A percentile compares a stretch with the other conserved stretches of the same genome.
Evolutionary conservation across 1,284 basidiomycete genomes (phyloP).

Genomic region (Ceratobasidium sp.): DNA sequence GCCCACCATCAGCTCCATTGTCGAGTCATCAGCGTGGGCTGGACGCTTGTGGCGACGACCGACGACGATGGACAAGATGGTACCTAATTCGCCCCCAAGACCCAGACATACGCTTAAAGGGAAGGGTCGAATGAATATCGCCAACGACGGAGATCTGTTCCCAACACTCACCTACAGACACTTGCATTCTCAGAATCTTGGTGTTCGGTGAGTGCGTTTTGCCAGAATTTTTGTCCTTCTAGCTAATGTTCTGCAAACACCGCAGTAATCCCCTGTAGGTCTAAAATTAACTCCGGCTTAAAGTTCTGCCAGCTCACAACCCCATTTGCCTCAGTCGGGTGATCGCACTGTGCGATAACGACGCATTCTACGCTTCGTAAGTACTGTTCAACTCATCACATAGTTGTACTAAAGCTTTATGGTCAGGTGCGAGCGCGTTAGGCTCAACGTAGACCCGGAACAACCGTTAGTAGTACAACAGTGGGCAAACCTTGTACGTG

Average conservation of each 20-base stretch:
- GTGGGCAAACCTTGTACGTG: slow-evolving; percentile 72
- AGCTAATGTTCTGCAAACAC: background rate
- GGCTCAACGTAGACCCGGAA: slow-evolving; percentile 54
- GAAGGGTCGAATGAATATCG: slow-evolving; percentile 30
- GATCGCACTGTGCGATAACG: slow-evolving; percentile 92
- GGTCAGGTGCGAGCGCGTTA: slow-evolving; percentile 37
- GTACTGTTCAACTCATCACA: slow-evolving; percentile 74
- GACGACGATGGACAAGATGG: slow-evolving; percentile 14
- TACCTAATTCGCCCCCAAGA: slow-evolving; percentile 6
- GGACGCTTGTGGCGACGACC: slow-evolving; percentile 23
- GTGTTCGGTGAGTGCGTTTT: slow-evolving; percentile 60
- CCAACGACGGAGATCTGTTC: slow-evolving; percentile 20
- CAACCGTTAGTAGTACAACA: slow-evolving; percentile 91
- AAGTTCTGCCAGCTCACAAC: background rate
- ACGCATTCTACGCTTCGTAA: slow-evolving; percentile 93
- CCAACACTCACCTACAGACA: slow-evolving; percentile 38
- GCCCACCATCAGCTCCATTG: background rate
- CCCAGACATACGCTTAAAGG: slow-evolving; percentile 26
- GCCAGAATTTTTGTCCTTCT: background rate
- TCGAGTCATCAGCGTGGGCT: background rate
- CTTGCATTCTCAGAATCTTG: slow-evolving; percentile 68
- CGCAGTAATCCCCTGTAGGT: slow-evolving; percentile 42
- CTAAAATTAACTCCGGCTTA: background rate
- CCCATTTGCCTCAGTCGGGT: slow-evolving; percentile 53
- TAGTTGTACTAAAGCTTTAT: background rate